A percentile compares a stretch with the other conserved stretches of the same genome.
These are phyloP conservation scores for Pyrenophora graminea DNA, from an alignment of 2,329 filamentous ascomycete species.

Conservation along the genomic window DNA sequence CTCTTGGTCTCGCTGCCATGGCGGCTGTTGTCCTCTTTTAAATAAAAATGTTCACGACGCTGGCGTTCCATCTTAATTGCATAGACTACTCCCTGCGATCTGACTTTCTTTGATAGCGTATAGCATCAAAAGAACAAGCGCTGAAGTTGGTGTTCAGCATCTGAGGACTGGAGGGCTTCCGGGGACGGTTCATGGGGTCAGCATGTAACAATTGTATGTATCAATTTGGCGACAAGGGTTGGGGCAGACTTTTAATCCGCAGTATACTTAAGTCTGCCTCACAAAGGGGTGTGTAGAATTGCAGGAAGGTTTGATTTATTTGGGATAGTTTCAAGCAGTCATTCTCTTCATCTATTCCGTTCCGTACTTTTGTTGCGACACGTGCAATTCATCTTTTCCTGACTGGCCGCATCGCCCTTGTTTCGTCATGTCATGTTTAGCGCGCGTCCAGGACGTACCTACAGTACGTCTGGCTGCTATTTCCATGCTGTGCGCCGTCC, in stretches of 20 bases:
- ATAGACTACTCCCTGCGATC: constrained; percentile 45
- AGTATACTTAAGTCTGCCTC: constrained; percentile 32
- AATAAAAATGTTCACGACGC: constrained; percentile 42
- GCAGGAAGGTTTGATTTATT: constrained; percentile 27
- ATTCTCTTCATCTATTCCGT: constrained; percentile 27
- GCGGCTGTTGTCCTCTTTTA: constrained; percentile 55
- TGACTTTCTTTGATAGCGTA: constrained; percentile 42
- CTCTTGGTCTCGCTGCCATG: constrained; percentile 53
- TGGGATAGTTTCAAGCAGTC: constrained; percentile 35
- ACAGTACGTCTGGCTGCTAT: too few species aligned
- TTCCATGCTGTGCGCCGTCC: too few species aligned
- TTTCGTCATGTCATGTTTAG: too few species aligned
- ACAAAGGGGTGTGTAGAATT: constrained; percentile 21
- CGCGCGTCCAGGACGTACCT: too few species aligned
- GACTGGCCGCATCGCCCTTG: too few species aligned
- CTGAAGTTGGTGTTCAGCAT: constrained; percentile 28
- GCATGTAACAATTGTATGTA: constrained; percentile 44
- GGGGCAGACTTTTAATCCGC: constrained; percentile 42
- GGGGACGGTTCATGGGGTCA: constrained; percentile 33
- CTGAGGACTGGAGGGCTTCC: constrained; percentile 30
- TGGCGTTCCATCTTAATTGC: constrained; percentile 46
- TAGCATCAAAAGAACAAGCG: constrained; percentile 33
- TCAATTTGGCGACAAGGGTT: constrained; percentile 40
- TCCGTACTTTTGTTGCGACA: constrained; percentile 10
- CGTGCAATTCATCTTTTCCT: too few species aligned